These are phyloP conservation scores for Cicer judaicum DNA, from an alignment of 306 rosid species.

Conservation along the genomic window DNA sequence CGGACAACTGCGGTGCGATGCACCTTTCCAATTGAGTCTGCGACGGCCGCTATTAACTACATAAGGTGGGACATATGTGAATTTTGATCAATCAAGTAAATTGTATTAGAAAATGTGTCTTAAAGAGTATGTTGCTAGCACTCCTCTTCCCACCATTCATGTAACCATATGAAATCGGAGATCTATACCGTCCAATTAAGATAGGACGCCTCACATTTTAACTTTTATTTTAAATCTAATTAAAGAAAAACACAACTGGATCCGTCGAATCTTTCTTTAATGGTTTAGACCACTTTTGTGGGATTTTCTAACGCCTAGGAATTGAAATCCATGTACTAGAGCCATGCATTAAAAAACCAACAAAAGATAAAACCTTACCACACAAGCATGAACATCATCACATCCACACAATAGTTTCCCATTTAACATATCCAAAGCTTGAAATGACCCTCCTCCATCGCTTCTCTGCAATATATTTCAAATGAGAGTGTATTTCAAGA, in stretches of 20 bases:
- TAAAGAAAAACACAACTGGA: background rate
- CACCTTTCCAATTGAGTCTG: too few species aligned
- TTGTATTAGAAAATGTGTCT: too few species aligned
- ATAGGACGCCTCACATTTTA: background rate
- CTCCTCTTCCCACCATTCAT: background rate
- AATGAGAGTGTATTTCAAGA: background rate
- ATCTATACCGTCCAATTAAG: background rate
- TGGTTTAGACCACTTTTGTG: background rate
- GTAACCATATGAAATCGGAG: background rate
- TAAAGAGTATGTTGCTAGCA: too few species aligned
- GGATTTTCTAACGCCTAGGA: background rate
- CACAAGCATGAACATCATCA: slow-evolving; percentile 46
- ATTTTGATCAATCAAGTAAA: too few species aligned
- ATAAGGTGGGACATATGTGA: too few species aligned
- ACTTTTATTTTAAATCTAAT: background rate
- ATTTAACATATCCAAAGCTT: slow-evolving; percentile 51
- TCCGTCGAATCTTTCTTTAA: background rate
- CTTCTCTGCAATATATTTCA: slow-evolving; percentile 47
- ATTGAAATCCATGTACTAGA: background rate
- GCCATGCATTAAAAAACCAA: slow-evolving; percentile 5
- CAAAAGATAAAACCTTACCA: slow-evolving; percentile 31
- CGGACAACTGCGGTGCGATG: too few species aligned
- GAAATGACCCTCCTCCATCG: slow-evolving; percentile 56
- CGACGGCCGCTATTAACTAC: too few species aligned
- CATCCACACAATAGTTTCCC: slow-evolving; percentile 51